phyloP scores from a whole-genome alignment of 2,329 filamentous ascomycete genomes.

The Diaporthe nobilis region DNA sequence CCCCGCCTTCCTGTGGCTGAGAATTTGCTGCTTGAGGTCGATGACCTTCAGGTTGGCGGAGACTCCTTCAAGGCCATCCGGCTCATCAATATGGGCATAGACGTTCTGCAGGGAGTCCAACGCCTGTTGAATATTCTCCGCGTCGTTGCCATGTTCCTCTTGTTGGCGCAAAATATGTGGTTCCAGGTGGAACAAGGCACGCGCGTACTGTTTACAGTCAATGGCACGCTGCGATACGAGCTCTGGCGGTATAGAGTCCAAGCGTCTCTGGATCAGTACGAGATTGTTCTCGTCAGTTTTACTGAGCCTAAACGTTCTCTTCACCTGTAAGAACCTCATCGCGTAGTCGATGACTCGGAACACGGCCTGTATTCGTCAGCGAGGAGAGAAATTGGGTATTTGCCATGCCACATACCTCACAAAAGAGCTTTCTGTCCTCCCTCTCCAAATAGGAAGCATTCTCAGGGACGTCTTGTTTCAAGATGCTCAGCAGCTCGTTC shows the following conservation, averaged over 20 bases:
- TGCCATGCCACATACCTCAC: conserved; percentile 74
- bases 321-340: conserved; percentile 89
- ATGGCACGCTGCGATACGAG: conserved; percentile 85
- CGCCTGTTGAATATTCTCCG: conserved; percentile 72
- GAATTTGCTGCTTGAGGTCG: conserved; percentile 93
- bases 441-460: conserved; percentile 71
- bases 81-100: conserved; percentile 97
- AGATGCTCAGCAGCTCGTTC: conserved; percentile 80
- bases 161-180: conserved; percentile 77
- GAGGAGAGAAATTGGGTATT: conserved; percentile 36
- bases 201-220: conserved; percentile 93
- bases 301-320: conserved; percentile 60
- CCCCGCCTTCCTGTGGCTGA: conserved; percentile 93
- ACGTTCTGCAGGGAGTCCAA: conserved; percentile 90
- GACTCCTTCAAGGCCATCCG: conserved; percentile 95
- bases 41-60: conserved; percentile 87
- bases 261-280: conserved; percentile 63
- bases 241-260: conserved; percentile 79
- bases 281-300: conserved; percentile 64
- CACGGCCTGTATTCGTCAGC: conserved; percentile 72
- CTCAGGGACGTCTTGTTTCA: conserved; percentile 71
- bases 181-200: conserved; percentile 95
- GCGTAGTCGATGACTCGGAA: conserved; percentile 94
- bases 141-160: conserved; percentile 60
- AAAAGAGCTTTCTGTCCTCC: conserved; percentile 86